phyloP scores from a whole-genome alignment of 352 stramenopile species.

The Elongisporangium undulatum region DNA sequence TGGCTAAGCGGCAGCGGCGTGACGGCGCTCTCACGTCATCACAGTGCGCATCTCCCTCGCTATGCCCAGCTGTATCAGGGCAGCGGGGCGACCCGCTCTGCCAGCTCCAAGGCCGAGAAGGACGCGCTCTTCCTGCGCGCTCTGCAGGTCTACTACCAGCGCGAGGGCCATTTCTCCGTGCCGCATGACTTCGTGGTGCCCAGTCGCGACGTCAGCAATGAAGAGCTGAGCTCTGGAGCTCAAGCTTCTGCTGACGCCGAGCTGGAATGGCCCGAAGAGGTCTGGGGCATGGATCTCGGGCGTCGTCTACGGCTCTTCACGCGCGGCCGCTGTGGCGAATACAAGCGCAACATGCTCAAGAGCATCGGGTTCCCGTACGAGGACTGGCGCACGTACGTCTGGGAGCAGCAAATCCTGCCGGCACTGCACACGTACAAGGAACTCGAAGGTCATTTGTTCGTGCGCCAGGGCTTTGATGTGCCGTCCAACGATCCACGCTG shows the following conservation, averaged over 20 bases:
- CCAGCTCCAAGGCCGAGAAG: constrained; percentile 14
- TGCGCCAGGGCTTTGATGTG: constrained; percentile 88
- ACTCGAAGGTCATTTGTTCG: constrained; percentile 89
- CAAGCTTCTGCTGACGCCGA: constrained; percentile 3
- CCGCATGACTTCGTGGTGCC: constrained; percentile 53
- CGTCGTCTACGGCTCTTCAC: constrained; percentile 50
- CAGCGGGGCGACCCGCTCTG: background rate
- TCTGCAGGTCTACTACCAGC: constrained; percentile 41
- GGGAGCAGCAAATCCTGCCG: constrained; percentile 61
- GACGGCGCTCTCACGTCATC: background rate
- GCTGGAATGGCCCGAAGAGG: constrained; percentile 41
- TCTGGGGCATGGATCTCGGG: constrained; percentile 47
- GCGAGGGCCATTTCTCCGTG: constrained; percentile 73
- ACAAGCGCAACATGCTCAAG: constrained; percentile 52
- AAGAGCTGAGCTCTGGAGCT: background rate
- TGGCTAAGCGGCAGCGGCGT: background rate
- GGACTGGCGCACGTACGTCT: constrained; percentile 71
- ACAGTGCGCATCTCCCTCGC: background rate
- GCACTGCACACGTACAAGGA: constrained; percentile 80
- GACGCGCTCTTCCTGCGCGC: constrained; percentile 51
- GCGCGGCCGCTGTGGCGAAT: constrained; percentile 46
- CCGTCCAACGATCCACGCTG: constrained; percentile 64
- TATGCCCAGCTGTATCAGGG: background rate
- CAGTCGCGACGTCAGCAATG: background rate
- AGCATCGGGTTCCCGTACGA: constrained; percentile 63